phyloP scores from a whole-genome alignment of 768 basidiomycete species.

The Asterophora lycoperdoides region DNA sequence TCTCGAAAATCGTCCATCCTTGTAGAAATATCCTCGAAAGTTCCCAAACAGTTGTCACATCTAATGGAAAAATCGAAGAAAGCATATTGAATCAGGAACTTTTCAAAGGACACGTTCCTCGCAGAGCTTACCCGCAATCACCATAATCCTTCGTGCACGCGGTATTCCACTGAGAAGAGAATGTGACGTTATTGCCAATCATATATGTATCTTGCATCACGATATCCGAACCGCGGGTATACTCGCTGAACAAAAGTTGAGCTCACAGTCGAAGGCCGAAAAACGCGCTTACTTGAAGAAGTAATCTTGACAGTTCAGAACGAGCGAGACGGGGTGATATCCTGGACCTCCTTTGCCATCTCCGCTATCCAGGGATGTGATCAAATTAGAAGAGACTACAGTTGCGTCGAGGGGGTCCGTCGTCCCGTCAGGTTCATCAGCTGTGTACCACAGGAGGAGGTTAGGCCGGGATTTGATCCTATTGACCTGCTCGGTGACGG shows the following conservation, averaged over 20 bases:
- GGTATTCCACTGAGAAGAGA: slow-evolving; percentile 57
- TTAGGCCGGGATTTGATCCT: slow-evolving; percentile 62
- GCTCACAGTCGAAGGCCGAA: not conserved
- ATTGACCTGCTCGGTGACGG: slow-evolving; percentile 66
- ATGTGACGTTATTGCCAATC: slow-evolving; percentile 60
- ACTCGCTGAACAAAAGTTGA: slow-evolving; percentile 22
- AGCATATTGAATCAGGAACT: not conserved
- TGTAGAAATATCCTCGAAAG: slow-evolving; percentile 64
- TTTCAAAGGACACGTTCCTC: not conserved
- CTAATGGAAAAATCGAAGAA: slow-evolving; percentile 15
- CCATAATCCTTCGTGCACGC: slow-evolving; percentile 62
- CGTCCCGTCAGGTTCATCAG: slow-evolving; percentile 68
- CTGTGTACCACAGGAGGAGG: slow-evolving; percentile 70
- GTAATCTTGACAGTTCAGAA: slow-evolving; percentile 65
- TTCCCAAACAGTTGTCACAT: slow-evolving; percentile 61
- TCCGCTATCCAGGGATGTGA: slow-evolving; percentile 53
- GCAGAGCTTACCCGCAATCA: slow-evolving; percentile 62
- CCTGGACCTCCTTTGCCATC: slow-evolving; percentile 45
- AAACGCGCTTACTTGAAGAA: slow-evolving; percentile 40
- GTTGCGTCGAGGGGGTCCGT: slow-evolving; percentile 65
- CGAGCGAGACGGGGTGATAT: slow-evolving; percentile 64
- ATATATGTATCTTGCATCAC: slow-evolving; percentile 66
- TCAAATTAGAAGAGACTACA: slow-evolving; percentile 45
- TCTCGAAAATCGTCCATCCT: slow-evolving; percentile 64
- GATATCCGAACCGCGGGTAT: slow-evolving; percentile 61